Base-by-base conservation (phyloP, 2,329 filamentous ascomycete species). In the Amauroascus niger region DNA sequence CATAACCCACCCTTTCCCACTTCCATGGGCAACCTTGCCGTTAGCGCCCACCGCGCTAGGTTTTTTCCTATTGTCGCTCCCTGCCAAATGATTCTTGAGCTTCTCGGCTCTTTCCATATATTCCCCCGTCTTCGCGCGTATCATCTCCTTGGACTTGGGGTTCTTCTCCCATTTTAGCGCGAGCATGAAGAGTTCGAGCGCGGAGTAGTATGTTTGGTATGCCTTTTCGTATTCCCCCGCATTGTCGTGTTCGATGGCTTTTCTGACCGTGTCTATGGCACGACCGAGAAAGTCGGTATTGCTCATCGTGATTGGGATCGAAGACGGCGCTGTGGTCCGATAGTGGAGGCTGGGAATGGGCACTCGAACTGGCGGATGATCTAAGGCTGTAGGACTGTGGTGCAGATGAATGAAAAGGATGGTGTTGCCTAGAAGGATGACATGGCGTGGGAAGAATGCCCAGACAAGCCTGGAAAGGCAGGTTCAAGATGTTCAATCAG, bases 141-240 rank as follows among this genome's bases (percentile, higher is more conserved):
- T 96, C 81, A 95, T 95, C 68, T 94, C 89, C 77, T 97, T 97
- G 59, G 88, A 90, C 64, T 90, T 91, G 59, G 87, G 83, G 74
- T 96, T 97, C 80, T 97, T 98, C 76, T 98, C 93, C 91, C 91
- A 98, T 78, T 98, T 98, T 57, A 98, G 79, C 32, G 93, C 93
- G 57, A 97, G 86, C 87, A 98, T 95, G 78, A 97, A 98, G 55
- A 97, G 82, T 74, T 98, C 91, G 63, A 98, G 86, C 49, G 91
- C 85, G 62, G 88, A 84, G 76, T 95, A 96, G 80, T 98, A 98
- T 59, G 86, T 79, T 68, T 95, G 87, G 71, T 97, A 97, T 54
- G 93, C 93, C 71, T 94, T 91, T 65, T 96, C 89, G 74, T 98
- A 98, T 69, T 97, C 88, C 68, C 88, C 90, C 44, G 87, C 86